Conservation (phyloP, 352 stramenopile genomes). For the Blastocystis sp. region DNA sequence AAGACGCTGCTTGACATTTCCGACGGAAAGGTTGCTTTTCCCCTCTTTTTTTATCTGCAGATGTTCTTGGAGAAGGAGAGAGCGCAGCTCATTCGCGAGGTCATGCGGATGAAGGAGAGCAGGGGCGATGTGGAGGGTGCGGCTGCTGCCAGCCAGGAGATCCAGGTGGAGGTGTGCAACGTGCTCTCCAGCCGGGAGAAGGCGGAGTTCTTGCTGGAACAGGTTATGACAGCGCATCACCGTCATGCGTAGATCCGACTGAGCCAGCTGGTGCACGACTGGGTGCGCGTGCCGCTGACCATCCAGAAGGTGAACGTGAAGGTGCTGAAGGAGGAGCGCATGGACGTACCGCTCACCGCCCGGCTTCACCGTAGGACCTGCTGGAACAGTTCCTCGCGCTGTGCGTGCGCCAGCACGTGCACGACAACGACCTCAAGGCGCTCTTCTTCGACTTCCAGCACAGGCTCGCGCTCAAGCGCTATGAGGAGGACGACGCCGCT, state of each 20-base stretch:
- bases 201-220: slow-evolving; percentile 61
- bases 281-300: slow-evolving; percentile 50
- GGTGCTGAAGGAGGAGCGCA: slow-evolving; percentile 45
- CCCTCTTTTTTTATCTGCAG: background rate
- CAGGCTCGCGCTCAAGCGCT: background rate
- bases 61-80: slow-evolving; percentile 50
- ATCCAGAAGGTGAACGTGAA: slow-evolving; percentile 67
- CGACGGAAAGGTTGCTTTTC: slow-evolving; percentile 59
- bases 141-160: slow-evolving; percentile 50
- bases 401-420: slow-evolving; percentile 39
- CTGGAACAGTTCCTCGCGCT: slow-evolving; percentile 47
- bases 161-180: slow-evolving; percentile 65
- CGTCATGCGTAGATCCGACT: slow-evolving; percentile 27
- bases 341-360: slow-evolving; percentile 22
- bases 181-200: slow-evolving; percentile 40
- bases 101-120: slow-evolving; percentile 60
- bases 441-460: slow-evolving; percentile 51
- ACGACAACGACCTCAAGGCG: slow-evolving; percentile 48
- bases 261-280: slow-evolving; percentile 48
- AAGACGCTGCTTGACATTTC: slow-evolving; percentile 53
- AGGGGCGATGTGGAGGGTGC: slow-evolving; percentile 39
- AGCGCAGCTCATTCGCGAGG: slow-evolving; percentile 14
- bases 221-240: background rate
- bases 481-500: slow-evolving; percentile 30
- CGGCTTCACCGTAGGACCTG: slow-evolving; percentile 6